Conservation (phyloP, 371 early-diverging fungal genomes). For the Mortierella sp. region DNA sequence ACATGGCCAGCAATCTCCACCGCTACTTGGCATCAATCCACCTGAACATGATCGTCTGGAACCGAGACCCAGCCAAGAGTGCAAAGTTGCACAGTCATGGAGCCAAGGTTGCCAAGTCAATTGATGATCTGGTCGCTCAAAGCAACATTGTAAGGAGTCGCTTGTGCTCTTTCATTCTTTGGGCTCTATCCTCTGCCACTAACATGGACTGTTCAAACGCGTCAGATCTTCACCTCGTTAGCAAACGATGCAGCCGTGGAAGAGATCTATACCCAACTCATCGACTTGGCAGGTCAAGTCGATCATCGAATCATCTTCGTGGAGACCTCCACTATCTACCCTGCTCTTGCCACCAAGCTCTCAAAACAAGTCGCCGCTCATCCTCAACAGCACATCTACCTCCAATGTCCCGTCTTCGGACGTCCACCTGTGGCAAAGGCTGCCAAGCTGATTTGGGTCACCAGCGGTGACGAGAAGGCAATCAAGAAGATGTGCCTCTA, state of each 20-base stretch:
- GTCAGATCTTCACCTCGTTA: slow-evolving; percentile 53
- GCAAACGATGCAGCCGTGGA: slow-evolving; percentile 52
- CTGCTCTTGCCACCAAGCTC: slow-evolving; percentile 27
- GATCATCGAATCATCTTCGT: slow-evolving; percentile 50
- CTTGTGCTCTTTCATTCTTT: too few relatives aligned
- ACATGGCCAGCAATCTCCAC: slow-evolving; percentile 55
- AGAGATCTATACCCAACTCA: slow-evolving; percentile 40
- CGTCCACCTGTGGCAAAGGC: slow-evolving; percentile 62
- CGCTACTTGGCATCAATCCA: slow-evolving; percentile 38
- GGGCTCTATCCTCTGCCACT: too few relatives aligned
- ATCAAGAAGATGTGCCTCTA: slow-evolving; percentile 51
- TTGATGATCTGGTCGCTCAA: slow-evolving; percentile 40
- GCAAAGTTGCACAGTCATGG: slow-evolving; percentile 38
- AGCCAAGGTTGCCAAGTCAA: slow-evolving; percentile 33
- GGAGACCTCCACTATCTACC: slow-evolving; percentile 54
- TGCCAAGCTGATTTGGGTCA: slow-evolving; percentile 59
- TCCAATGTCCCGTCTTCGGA: slow-evolving; percentile 68
- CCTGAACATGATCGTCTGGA: slow-evolving; percentile 45
- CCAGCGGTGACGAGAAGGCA: slow-evolving; percentile 57
- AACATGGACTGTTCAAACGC: too few relatives aligned
- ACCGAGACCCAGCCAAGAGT: slow-evolving; percentile 45
- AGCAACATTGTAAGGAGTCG: slow-evolving; percentile 41
- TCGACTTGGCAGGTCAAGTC: slow-evolving; percentile 34
- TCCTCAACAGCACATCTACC: slow-evolving; percentile 38
- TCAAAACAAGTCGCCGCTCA: slow-evolving; percentile 17